A percentile compares a stretch with the other conserved stretches of the same genome.
Conservation (phyloP, 495 filamentous ascomycete genomes). For the Glarea lozoyensis region DNA sequence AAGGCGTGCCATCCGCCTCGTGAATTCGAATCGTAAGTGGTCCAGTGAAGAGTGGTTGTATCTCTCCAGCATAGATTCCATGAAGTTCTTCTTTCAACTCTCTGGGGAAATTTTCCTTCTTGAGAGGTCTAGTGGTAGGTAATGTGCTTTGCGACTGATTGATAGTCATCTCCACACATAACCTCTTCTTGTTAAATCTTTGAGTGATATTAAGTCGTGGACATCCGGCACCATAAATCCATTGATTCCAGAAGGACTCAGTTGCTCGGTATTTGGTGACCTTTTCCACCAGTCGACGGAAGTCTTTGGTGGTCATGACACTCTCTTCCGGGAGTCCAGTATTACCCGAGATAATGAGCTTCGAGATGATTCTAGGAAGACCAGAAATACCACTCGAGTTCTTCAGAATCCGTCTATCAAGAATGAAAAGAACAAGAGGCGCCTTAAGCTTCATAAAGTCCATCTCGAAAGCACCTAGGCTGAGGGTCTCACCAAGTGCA, state of each 20-base stretch:
- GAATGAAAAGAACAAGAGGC: conserved; percentile 82
- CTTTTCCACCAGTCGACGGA: conserved; percentile 77
- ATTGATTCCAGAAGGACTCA: conserved; percentile 86
- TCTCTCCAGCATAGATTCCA: conserved; percentile 56
- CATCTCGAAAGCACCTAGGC: conserved; percentile 70
- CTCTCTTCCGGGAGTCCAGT: conserved; percentile 62
- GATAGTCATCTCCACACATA: conserved; percentile 90
- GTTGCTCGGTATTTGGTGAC: conserved; percentile 67
- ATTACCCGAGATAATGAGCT: conserved; percentile 71
- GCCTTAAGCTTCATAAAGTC: conserved; percentile 92
- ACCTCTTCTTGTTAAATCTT: conserved; percentile 94
- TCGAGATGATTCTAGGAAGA: conserved; percentile 73
- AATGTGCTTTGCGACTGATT: conserved; percentile 59
- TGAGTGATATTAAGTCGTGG: conserved; percentile 78
- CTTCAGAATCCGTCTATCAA: conserved; percentile 85
- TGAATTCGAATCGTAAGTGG: conserved; percentile 98
- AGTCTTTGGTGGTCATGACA: conserved; percentile 61
- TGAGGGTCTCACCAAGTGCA: conserved; percentile 66
- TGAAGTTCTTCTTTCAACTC: conserved; percentile 71
- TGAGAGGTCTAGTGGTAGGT: conserved; percentile 6
- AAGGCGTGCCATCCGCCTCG: conserved; percentile 96
- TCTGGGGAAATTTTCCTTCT: conserved; percentile 66
- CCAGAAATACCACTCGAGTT: conserved; percentile 73
- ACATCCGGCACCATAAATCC: conserved; percentile 81
- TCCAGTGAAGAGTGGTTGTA: conserved; percentile 77